Base-by-base conservation (phyloP, 768 basidiomycete genomes). In the Phylloporus sp. region DNA sequence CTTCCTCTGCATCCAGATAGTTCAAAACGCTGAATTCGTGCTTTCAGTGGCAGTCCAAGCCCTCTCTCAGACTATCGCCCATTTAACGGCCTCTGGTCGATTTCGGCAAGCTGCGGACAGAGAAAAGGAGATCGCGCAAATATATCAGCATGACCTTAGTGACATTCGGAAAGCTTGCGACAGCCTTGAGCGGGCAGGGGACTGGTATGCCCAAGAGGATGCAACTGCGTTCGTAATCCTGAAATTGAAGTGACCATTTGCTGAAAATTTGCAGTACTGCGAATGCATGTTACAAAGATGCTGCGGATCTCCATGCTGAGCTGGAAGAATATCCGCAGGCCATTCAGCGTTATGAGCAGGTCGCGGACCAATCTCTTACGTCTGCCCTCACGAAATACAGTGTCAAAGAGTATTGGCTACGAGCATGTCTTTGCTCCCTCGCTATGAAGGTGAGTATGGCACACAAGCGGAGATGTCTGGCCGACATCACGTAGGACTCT, bases 141-240 rank as follows among this genome's bases (percentile, higher is more conserved):
- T 97, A 56, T 86, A 92, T 71, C 79, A 93, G n/a, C 85, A 90
- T 55, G 89, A 92, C 58, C 72, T 76, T 38, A 76, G 84, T 59
- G 89, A 97, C 69, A 73, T 95, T 28, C 80, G 80, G 13, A 88
- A 85, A 60, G 94, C 94, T 48, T 91, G 91, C 63, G 93, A 97
- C 53, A 92, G 91, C 71, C 93, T 85, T 60, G 87, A 86, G 65
- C 77, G 88, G 44, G 97, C 97, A 12, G 95, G 86, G 23, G 94
- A 99, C 36, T 95, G 95, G 92, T 98, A 99, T 74, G 78, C 85
- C n/a, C 88, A 93, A 62, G 97, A 99, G 71, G 97, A 98, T 73
- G 94, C 97, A 12, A 79, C 83, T 56, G 94, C 95, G 95, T 97
- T 74, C 68, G 91, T 75, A 12, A 23, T 50, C 23, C 46, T 29